Conservation (phyloP, 495 filamentous ascomycete species). For the Copromyces sp. region DNA sequence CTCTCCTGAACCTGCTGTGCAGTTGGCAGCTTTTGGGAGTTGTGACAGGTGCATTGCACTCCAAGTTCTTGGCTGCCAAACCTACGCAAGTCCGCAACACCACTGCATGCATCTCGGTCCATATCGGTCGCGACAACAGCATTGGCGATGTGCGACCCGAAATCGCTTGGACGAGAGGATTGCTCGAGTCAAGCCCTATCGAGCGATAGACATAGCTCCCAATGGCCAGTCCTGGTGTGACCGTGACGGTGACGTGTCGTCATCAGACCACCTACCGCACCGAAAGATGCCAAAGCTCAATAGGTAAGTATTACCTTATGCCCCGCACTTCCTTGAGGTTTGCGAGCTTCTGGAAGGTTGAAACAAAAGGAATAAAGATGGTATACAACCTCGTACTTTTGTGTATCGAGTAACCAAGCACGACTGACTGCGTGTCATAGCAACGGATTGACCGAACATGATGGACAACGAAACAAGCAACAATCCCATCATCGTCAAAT, state of each 20-base stretch:
- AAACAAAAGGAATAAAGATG: not conserved
- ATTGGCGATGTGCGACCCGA: not conserved
- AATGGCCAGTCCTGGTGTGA: constrained; percentile 1
- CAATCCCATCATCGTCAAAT: not conserved
- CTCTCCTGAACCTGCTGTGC: not conserved
- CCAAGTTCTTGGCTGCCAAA: not conserved
- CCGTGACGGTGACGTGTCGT: constrained; percentile 11
- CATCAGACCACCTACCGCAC: constrained; percentile 11
- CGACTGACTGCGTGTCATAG: not conserved
- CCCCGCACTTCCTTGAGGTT: not conserved
- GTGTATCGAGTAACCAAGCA: not conserved
- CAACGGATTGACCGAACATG: not conserved
- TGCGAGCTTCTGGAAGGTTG: not conserved
- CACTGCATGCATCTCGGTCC: not conserved
- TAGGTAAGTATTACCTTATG: not conserved
- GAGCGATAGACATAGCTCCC: not conserved
- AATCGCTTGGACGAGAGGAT: not conserved
- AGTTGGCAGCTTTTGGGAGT: not conserved
- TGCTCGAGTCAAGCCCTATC: not conserved
- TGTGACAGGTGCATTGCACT: not conserved
- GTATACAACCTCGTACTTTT: not conserved
- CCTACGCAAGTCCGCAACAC: not conserved
- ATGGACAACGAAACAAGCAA: not conserved
- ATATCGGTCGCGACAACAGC: not conserved
- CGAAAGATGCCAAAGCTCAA: not conserved